Evolutionary conservation across 768 basidiomycete species (phyloP), one percentile per base, ranked within the genome.

Genomic region (Suillus placidus): DNA sequence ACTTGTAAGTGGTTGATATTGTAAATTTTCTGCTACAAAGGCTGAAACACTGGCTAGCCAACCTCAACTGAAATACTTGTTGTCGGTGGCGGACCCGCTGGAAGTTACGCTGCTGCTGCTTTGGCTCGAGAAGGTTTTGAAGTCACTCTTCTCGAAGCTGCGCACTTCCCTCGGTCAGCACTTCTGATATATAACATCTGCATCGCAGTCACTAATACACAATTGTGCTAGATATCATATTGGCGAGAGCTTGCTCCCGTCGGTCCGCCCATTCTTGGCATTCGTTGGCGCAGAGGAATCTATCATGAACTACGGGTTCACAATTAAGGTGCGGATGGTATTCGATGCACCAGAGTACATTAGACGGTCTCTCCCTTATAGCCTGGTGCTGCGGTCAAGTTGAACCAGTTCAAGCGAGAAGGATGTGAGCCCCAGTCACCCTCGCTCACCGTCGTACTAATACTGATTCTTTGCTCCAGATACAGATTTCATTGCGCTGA

Each of bases 371-470:
- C 37, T 6, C 30, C 32, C 7, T 57, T 23, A 10, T 71, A 88
- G 86, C 86, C 85, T 55, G 87, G 87, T 42, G 85, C 87, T 66
- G 85, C 86, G 20, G 83, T 88, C 66, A 88, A 88, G 73, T 86
- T 88, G 71, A 87, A 87, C 68, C 85, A 87, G 70, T 85, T 76
- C 70, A 87, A 87, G 72, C 83, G 83, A 23, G 87, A 88, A 80
- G 87, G 86, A 61, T 88, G 87, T 86, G 70, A 72, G 85, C 78
- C n/a, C n/a, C n/a, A 43, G 1, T 14, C 6, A 38, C 20, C 23
- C 54, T 55, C 18, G 18, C 58, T 56, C 20, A 20, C 5, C 23
- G 37, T 23, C 37, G 35, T 43, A 32, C 30, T n/a, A 7, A 52
- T 62, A 51, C 20, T 38, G 9, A 32, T 2, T 62, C 20, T 58